phyloP scores from a whole-genome alignment of 108 stramenopile genomes.

The Pseudonitzschia delicatissima region DNA sequence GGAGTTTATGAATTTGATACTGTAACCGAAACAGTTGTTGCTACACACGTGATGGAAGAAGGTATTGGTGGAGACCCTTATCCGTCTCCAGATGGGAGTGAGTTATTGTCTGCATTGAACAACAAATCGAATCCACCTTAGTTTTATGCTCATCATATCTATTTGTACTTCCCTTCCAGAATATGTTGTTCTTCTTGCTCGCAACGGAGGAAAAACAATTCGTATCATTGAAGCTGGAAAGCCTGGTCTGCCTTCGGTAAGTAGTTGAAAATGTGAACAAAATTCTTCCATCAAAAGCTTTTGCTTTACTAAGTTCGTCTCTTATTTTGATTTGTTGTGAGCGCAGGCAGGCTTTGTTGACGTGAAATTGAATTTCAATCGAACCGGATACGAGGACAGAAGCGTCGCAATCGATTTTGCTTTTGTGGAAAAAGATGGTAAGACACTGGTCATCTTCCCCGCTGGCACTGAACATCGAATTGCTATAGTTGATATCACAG shows the following conservation, averaged over 20 bases:
- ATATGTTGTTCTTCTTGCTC: slow-evolving; percentile 23
- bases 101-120: not conserved
- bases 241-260: not conserved
- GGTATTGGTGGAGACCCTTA: slow-evolving; percentile 17
- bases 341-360: not conserved
- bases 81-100: slow-evolving; percentile 23
- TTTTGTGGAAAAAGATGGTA: slow-evolving; percentile 9
- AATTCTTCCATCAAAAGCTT: too few relatives aligned
- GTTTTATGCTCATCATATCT: not conserved
- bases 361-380: not conserved
- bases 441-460: slow-evolving; percentile 7
- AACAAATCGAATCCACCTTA: not conserved
- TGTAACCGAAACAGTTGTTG: slow-evolving; percentile 20
- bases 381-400: not conserved
- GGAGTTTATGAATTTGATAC: slow-evolving; percentile 37
- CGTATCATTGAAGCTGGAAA: slow-evolving; percentile 21
- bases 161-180: not conserved
- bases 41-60: slow-evolving; percentile 14
- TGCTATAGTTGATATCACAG: slow-evolving; percentile 16
- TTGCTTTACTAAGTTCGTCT: not conserved
- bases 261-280: not conserved
- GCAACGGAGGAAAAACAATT: slow-evolving; percentile 25
- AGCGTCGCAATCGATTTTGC: slow-evolving; percentile 17
- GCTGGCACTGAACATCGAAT: slow-evolving; percentile 19
- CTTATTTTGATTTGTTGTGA: not conserved